Percentiles rank a stretch among this genome's conserved stretches.
Conservation (phyloP, 768 basidiomycete genomes). For the Pleurotus djamor region DNA sequence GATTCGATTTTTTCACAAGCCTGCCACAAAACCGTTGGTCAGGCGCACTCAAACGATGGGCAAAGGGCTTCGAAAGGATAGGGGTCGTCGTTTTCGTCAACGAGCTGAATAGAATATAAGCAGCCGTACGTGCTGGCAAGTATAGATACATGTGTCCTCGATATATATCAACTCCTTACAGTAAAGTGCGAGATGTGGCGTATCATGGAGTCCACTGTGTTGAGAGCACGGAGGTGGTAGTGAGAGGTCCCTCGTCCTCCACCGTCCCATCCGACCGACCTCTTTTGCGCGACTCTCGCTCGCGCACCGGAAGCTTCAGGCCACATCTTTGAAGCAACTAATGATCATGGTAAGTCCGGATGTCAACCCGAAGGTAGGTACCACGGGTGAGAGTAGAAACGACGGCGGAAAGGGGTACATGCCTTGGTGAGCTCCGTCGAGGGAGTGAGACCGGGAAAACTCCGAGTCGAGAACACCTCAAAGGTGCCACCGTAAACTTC, state of each 20-base stretch:
- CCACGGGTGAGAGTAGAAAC: not conserved
- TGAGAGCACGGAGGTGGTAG: not conserved
- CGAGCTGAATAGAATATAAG: slow-evolving; percentile 16
- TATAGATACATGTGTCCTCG: too few species aligned
- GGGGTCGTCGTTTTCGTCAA: slow-evolving; percentile 13
- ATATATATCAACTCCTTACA: too few species aligned
- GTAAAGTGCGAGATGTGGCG: too few species aligned
- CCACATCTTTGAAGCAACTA: not conserved
- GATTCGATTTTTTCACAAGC: not conserved
- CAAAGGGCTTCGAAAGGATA: not conserved
- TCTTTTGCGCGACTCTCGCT: slow-evolving; percentile 28
- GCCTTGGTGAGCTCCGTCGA: slow-evolving; percentile 74
- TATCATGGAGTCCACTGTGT: too few species aligned
- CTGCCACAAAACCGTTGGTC: not conserved
- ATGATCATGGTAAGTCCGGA: not conserved
- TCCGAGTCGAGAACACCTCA: slow-evolving; percentile 69
- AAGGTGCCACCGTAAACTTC: slow-evolving; percentile 68
- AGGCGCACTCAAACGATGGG: not conserved
- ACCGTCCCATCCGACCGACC: not conserved
- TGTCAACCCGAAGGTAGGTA: not conserved
- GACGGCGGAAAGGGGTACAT: slow-evolving; percentile 6
- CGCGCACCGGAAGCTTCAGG: not conserved
- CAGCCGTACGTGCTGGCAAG: too few species aligned
- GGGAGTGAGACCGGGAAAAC: slow-evolving; percentile 68
- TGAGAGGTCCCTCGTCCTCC: not conserved